These are phyloP conservation scores for Fusarium paranaense DNA, from an alignment of 2,329 filamentous ascomycete species.

Conservation along the genomic window DNA sequence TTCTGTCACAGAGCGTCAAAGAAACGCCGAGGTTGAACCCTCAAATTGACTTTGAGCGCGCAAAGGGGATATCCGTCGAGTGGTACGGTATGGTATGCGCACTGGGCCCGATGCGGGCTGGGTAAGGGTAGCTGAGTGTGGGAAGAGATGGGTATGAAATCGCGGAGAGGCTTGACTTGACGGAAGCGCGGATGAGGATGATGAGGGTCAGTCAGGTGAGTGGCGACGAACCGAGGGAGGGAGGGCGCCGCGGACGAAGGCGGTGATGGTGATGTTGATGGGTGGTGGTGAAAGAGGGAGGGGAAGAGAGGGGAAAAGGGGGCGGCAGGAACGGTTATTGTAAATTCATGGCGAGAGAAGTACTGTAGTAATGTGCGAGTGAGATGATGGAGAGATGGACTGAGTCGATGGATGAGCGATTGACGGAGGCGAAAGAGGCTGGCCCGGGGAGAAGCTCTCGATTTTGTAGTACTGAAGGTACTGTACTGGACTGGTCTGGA, in stretches of 20 bases:
- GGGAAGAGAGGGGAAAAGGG: conserved; percentile 1
- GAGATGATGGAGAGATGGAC: conserved; percentile 7
- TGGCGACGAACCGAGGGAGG: conserved; percentile 26
- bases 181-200: background rate
- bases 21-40: conserved; percentile 22
- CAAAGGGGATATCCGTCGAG: background rate
- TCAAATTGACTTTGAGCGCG: background rate
- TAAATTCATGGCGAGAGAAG: conserved; percentile 34
- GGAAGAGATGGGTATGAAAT: conserved; percentile 9
- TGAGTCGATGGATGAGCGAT: background rate
- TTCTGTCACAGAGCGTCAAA: background rate
- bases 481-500: background rate
- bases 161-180: conserved; percentile 22
- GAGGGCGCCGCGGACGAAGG: conserved; percentile 24
- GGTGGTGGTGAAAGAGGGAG: background rate
- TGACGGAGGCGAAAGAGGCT: background rate
- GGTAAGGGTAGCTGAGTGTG: background rate
- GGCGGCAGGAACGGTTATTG: conserved; percentile 34
- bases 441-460: conserved; percentile 12
- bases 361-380: background rate
- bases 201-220: conserved; percentile 31
- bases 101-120: conserved; percentile 2
- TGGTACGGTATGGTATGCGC: background rate
- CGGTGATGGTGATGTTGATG: conserved; percentile 4
- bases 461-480: conserved; percentile 12